These are phyloP conservation scores for Apostasia ramifera DNA, from an alignment of 106 monocot species.

Conservation along the genomic window DNA sequence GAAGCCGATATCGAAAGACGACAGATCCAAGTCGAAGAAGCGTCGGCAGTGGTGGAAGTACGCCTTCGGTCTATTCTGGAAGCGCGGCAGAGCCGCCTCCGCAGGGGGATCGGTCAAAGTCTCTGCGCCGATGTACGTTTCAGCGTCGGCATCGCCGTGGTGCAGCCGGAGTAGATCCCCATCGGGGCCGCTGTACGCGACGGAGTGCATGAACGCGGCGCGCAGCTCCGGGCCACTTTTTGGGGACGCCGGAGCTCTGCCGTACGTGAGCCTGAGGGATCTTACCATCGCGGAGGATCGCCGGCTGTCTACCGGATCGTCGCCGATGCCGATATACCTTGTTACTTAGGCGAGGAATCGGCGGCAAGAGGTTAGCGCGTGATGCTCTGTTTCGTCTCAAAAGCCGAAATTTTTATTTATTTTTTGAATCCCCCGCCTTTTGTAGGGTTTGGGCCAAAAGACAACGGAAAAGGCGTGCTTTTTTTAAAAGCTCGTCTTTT, in stretches of 20 bases:
- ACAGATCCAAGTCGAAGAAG: conserved; percentile 17
- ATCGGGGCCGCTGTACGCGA: conserved; percentile 21
- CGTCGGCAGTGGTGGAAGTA: conserved; percentile 37
- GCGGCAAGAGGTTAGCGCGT: not conserved
- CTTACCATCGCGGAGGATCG: conserved; percentile 7
- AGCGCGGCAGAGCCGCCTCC: conserved; percentile 2
- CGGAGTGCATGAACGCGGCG: conserved; percentile 11
- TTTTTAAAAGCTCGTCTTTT: too few relatives aligned
- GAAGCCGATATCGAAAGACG: conserved; percentile 51
- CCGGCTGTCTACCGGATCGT: not conserved
- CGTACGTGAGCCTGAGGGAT: conserved; percentile 37
- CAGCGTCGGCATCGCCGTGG: not conserved
- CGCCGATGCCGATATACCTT: conserved; percentile 37
- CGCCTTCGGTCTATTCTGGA: conserved; percentile 30
- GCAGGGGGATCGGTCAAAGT: not conserved
- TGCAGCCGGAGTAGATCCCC: not conserved
- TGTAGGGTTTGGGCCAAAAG: too few relatives aligned
- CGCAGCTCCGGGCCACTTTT: conserved; percentile 23
- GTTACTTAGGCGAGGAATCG: conserved; percentile 24
- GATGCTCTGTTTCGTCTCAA: not conserved
- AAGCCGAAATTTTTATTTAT: too few relatives aligned
- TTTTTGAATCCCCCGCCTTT: too few relatives aligned
- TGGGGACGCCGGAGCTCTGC: conserved; percentile 8
- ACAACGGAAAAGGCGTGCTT: too few relatives aligned
- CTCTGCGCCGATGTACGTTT: not conserved